Base-by-base conservation (phyloP, 2,329 filamentous ascomycete genomes). In the Nigrograna mackinnonii region DNA sequence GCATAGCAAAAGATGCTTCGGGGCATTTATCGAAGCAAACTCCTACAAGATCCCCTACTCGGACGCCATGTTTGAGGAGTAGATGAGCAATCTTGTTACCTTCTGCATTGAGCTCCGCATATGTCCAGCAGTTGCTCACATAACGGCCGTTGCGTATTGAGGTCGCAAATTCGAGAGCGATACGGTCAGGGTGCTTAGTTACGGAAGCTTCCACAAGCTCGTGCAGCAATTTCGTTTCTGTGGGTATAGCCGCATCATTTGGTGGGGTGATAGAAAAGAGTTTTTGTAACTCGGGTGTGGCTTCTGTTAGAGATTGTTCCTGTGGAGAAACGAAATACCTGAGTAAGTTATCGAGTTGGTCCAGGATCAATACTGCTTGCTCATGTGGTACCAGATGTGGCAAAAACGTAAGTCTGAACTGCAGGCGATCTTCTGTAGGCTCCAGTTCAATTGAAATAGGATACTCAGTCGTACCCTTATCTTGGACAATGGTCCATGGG, bases 11-110 rank as follows among this genome's bases (percentile, higher is more conserved):
- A 26, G 89, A 91, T 0, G 89, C 90, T 59, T 92, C 86, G 0
- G 90, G 85, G 47, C 86, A 91, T 61, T 95, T 95, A 42, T 90
- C 83, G 57, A 95, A 95, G 59, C 87, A 90, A 6, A 92, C 78
- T 0, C 83, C 89, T 17, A 95, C 75, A 4, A 91, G 82, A 19
- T 72, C 72, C 1, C 87, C 85, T 0, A 79, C 72, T 0, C 62
- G 48, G 1, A 82, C 68, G 2, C 75, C 77, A 16, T 74, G 65
- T 0, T 64, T 53, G 1, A 73, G 60, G 1, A 95, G 71, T 11
- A 91, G 62, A 39, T 85, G 76, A 0, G 89, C 88, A 13, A 95
- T 78, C 49, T 77, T 79, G 55, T 95, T 91, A 0, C 86, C 87
- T 52, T 85, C 79, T 0, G 75, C 60, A 52, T 96, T 72, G 1